phyloP scores from a whole-genome alignment of 768 basidiomycete genomes.

The Trametopsis cervina region DNA sequence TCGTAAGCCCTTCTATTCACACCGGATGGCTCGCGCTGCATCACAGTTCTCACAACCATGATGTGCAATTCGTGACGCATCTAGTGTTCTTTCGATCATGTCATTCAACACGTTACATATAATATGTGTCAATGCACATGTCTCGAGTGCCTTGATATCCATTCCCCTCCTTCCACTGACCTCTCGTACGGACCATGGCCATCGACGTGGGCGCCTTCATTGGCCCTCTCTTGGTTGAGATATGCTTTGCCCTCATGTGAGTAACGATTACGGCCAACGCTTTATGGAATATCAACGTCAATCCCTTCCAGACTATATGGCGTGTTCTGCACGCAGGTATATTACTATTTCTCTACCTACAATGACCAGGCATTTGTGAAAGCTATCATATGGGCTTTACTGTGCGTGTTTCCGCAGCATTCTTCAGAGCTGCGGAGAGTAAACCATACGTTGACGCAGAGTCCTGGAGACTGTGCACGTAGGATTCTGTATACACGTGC shows the following conservation, averaged over 20 bases:
- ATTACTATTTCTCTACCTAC: not conserved
- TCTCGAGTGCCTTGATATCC: too few relatives aligned
- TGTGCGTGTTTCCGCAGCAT: not conserved
- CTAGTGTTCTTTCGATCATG: too few relatives aligned
- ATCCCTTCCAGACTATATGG: not conserved
- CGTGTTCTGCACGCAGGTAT: not conserved
- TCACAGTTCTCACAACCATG: too few relatives aligned
- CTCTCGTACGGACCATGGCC: too few relatives aligned
- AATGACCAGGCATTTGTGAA: not conserved
- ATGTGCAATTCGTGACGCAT: too few relatives aligned
- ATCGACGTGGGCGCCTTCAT: not conserved
- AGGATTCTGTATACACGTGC: conserved; percentile 11
- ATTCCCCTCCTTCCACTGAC: too few relatives aligned
- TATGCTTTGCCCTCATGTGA: not conserved
- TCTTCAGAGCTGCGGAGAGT: not conserved
- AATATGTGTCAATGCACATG: too few relatives aligned
- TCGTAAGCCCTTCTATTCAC: too few relatives aligned
- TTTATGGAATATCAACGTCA: not conserved
- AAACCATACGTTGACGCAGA: not conserved
- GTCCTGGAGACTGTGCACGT: conserved; percentile 10
- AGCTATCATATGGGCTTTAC: not conserved
- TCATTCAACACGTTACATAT: too few relatives aligned
- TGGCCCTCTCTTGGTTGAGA: not conserved
- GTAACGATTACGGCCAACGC: too few relatives aligned
- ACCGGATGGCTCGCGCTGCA: too few relatives aligned